Percentiles rank a stretch among this genome's conserved stretches.
phyloP scores from a whole-genome alignment of 306 rosid species.

The Prunus campanulata region DNA sequence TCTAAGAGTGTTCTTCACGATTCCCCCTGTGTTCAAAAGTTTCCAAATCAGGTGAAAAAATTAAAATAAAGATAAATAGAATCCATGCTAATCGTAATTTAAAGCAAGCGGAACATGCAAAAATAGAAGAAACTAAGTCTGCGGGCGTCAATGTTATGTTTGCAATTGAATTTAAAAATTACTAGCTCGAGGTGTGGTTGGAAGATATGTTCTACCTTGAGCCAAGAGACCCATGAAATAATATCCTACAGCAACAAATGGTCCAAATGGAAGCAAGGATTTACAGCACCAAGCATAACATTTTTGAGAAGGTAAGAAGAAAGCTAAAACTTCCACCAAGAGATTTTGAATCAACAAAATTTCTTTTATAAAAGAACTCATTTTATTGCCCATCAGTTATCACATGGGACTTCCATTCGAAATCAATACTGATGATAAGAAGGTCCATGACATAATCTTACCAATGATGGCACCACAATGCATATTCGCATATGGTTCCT shows the following conservation, averaged over 20 bases:
- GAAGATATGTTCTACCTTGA: neutral
- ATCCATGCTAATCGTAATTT: neutral
- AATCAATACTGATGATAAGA: neutral
- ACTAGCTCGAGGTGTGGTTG: too few species aligned
- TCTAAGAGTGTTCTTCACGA: slow-evolving; percentile 70
- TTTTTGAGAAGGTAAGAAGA: too few species aligned
- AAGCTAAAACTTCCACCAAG: neutral
- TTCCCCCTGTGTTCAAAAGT: slow-evolving; percentile 51
- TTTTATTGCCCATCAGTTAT: neutral
- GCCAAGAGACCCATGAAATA: neutral
- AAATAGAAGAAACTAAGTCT: neutral
- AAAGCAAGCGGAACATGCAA: neutral
- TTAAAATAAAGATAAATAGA: slow-evolving; percentile 17
- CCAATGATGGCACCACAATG: slow-evolving; percentile 43
- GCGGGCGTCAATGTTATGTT: neutral
- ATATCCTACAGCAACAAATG: neutral
- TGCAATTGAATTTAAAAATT: neutral
- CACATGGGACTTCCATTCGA: neutral
- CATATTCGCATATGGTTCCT: slow-evolving; percentile 35
- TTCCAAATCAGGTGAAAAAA: slow-evolving; percentile 18
- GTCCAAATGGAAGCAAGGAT: neutral
- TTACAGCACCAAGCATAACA: too few species aligned
- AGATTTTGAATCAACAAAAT: neutral
- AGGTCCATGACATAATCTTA: slow-evolving; percentile 15
- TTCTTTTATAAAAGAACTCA: neutral